These are phyloP conservation scores for Berberis vulgaris DNA, from an alignment of 164 flowering plant genomes.

Conservation along the genomic window DNA sequence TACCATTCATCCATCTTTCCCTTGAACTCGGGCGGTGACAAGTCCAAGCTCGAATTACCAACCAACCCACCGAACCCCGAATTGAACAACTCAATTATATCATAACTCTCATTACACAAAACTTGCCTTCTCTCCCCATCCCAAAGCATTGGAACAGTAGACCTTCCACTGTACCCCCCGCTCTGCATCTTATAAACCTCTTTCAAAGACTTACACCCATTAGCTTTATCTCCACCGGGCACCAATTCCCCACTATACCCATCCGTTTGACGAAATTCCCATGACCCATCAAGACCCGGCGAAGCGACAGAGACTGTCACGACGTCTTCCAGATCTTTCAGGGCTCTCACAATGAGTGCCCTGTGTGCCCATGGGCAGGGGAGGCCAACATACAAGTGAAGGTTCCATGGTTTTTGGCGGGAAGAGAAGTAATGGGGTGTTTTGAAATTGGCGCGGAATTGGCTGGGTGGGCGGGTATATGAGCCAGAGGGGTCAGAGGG, in stretches of 20 bases:
- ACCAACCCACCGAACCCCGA: slow-evolving; percentile 21
- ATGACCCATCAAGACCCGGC: slow-evolving; percentile 71
- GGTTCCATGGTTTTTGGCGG: slow-evolving; percentile 25
- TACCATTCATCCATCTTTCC: slow-evolving; percentile 71
- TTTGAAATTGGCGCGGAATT: slow-evolving; percentile 38
- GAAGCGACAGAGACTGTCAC: slow-evolving; percentile 71
- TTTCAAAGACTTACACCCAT: slow-evolving; percentile 52
- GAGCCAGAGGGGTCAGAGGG: slow-evolving; percentile 77
- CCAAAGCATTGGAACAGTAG: slow-evolving; percentile 95
- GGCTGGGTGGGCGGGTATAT: slow-evolving; percentile 65
- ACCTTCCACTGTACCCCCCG: slow-evolving; percentile 73
- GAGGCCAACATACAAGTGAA: slow-evolving; percentile 82
- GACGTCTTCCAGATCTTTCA: slow-evolving; percentile 57
- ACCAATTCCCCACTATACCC: slow-evolving; percentile 7
- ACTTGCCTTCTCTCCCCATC: slow-evolving; percentile 57
- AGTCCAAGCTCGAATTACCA: slow-evolving; percentile 44
- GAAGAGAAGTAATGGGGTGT: slow-evolving; percentile 7
- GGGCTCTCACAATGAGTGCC: slow-evolving; percentile 76
- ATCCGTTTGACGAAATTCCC: slow-evolving; percentile 38
- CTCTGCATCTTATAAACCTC: slow-evolving; percentile 52
- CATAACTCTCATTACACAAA: slow-evolving; percentile 86
- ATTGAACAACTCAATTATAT: slow-evolving; percentile 74
- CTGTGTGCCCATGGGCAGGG: slow-evolving; percentile 99
- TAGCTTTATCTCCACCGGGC: slow-evolving; percentile 41
- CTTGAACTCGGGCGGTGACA: slow-evolving; percentile 50